phyloP scores from a whole-genome alignment of 192 early-diverging fungal species.

The Backusella tuberculispora region DNA sequence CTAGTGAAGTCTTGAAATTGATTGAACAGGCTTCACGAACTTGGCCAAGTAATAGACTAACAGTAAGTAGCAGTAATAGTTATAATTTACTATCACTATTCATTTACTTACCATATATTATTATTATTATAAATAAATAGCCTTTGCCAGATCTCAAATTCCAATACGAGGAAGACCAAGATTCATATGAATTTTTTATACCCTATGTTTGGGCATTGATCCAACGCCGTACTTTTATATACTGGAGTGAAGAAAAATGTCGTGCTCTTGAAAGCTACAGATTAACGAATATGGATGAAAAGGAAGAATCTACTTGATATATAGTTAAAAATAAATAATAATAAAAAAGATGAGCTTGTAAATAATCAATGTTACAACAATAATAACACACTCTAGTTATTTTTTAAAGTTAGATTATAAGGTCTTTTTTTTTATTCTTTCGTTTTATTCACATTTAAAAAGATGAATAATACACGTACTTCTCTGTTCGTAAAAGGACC shows the following conservation, averaged over 20 bases:
- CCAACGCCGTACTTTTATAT: conserved; percentile 59
- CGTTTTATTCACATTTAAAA: too few relatives aligned
- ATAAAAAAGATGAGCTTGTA: background rate
- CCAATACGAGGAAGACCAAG: conserved; percentile 65
- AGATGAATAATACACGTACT: too few relatives aligned
- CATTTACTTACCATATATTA: too few relatives aligned
- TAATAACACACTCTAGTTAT: too few relatives aligned
- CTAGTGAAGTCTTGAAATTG: conserved; percentile 63
- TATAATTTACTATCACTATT: background rate
- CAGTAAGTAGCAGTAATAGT: conserved; percentile 28
- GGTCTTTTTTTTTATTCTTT: too few relatives aligned
- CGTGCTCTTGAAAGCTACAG: conserved; percentile 38
- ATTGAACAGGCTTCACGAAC: conserved; percentile 68
- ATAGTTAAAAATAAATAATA: too few relatives aligned
- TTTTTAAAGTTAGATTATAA: too few relatives aligned
- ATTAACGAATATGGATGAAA: conserved; percentile 20
- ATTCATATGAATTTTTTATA: conserved; percentile 63
- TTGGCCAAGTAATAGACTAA: conserved; percentile 60
- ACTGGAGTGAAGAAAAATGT: conserved; percentile 72
- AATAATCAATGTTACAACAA: background rate
- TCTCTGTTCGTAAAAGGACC: too few relatives aligned
- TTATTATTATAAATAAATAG: conserved; percentile 33
- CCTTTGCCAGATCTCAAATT: conserved; percentile 64
- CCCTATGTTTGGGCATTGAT: conserved; percentile 74
- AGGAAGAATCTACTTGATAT: conserved; percentile 1